Percentiles rank a stretch among this genome's conserved stretches.
phyloP scores from a whole-genome alignment of 345 rosid species.

The Rhizophora mangle region DNA sequence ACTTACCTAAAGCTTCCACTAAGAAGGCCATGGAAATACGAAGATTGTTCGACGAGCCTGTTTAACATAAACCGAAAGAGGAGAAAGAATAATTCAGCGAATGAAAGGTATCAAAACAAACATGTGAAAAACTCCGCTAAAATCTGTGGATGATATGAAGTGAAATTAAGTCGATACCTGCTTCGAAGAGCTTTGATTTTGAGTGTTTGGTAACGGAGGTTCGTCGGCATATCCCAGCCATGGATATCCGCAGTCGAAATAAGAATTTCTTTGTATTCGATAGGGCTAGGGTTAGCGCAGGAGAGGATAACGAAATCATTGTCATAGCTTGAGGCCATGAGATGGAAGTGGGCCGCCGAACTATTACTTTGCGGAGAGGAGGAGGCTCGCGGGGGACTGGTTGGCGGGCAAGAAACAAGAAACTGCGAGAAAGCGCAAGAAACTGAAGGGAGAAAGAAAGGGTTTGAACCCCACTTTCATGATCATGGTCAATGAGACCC shows the following conservation, averaged over 20 bases:
- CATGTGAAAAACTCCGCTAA: not conserved
- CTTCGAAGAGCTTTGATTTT: conserved; percentile 45
- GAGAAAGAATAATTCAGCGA: not conserved
- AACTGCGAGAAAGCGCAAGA: not conserved
- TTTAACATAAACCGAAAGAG: not conserved
- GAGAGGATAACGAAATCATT: conserved; percentile 36
- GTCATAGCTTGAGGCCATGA: conserved; percentile 45
- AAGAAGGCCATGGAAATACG: conserved; percentile 61
- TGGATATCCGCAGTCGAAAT: conserved; percentile 45
- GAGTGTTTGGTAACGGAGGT: conserved; percentile 40
- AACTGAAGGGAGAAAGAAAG: not conserved
- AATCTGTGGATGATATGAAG: not conserved
- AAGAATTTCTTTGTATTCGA: conserved; percentile 21
- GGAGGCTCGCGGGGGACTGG: not conserved
- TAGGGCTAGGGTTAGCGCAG: conserved; percentile 29
- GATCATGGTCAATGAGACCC: not conserved
- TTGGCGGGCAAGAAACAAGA: not conserved
- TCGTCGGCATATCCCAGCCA: conserved; percentile 42
- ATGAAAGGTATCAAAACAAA: not conserved
- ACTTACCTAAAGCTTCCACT: conserved; percentile 63
- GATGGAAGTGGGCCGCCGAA: not conserved
- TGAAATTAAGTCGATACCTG: conserved; percentile 29
- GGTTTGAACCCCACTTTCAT: not conserved
- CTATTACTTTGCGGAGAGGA: not conserved
- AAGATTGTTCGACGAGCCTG: conserved; percentile 56